Evolutionary conservation across 2,329 filamentous ascomycete genomes (phyloP).

Genomic region (Teratosphaeria epicoccoides): DNA sequence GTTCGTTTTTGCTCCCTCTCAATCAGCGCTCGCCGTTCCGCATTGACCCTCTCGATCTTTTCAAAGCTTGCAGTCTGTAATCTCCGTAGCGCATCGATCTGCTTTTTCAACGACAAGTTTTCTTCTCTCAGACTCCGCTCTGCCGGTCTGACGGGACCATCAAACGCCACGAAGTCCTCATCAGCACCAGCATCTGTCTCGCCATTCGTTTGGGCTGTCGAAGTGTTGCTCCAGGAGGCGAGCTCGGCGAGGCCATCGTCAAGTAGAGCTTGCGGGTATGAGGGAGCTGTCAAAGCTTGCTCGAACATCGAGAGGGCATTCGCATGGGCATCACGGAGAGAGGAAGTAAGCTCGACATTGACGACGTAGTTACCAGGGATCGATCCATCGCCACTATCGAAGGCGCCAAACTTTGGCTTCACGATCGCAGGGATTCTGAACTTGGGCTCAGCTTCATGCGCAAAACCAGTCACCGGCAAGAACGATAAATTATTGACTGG

Average conservation of each 20-base stretch:
- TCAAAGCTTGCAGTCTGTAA: slow-evolving; percentile 37
- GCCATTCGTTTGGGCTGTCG: slow-evolving; percentile 1
- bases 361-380: slow-evolving; percentile 52
- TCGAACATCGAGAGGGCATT: slow-evolving; percentile 25
- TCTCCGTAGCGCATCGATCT: slow-evolving; percentile 34
- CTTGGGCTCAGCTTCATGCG: slow-evolving; percentile 23
- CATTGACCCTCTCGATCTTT: slow-evolving; percentile 33
- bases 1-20: slow-evolving; percentile 19
- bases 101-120: slow-evolving; percentile 23
- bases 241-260: slow-evolving; percentile 27
- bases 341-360: slow-evolving; percentile 48
- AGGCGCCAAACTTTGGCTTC: slow-evolving; percentile 66
- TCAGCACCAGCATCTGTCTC: slow-evolving; percentile 4
- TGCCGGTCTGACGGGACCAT: slow-evolving; percentile 8
- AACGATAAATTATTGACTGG: slow-evolving; percentile 75
- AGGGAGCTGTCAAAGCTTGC: slow-evolving; percentile 32
- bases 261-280: slow-evolving; percentile 29
- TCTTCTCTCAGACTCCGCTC: slow-evolving; percentile 15
- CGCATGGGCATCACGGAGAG: slow-evolving; percentile 13
- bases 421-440: slow-evolving; percentile 52
- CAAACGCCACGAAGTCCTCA: slow-evolving; percentile 31
- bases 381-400: slow-evolving; percentile 24
- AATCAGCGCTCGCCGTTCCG: slow-evolving; percentile 30
- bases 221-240: slow-evolving; percentile 21
- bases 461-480: slow-evolving; percentile 48